Base-by-base conservation (phyloP, 2,329 filamentous ascomycete genomes). In the Colletotrichum paranaense region DNA sequence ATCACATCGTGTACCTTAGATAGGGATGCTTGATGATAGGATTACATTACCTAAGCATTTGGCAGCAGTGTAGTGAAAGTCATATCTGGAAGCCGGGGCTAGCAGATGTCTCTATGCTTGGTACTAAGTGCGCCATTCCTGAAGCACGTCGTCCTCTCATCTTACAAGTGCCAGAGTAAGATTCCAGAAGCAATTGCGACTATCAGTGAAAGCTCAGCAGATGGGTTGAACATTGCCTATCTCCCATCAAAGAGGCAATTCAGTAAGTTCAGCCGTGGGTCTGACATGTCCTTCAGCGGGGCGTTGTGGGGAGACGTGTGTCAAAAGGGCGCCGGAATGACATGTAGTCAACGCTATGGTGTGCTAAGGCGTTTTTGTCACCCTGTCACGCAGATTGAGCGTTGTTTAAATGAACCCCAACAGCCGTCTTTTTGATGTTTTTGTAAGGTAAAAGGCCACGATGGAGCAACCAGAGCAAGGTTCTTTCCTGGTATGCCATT, bases 301-400 rank as follows among this genome's bases (percentile, higher is more conserved):
- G 59, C 30, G 6, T 64, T 64, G n/a, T 38, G 49, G 49, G 28
- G 46, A n/a, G 62, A 38, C 19, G 35, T 26, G n/a, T 32, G 9
- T 30, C 49, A 9, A 65, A 65, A 65, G 62, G 49, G 62, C 62
- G 62, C 32, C 32, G 35, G 19, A 28, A 42, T 42, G 62, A 38
- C 62, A 64, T 35, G 46, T 11, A 28, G 19, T 35, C 58, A 35
- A 24, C 12, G 4, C 32, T n/a, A 7, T 22, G 28, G 0, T 26
- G 11, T 16, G 35, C 30, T 28, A 62, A 7, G 62, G 62, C 49
- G 62, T 56, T 14, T 9, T 64, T 64, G 62, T 64, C 62, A 52
- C 59, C 59, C 59, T 62, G 59, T 24, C 59, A 26, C 35, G 22
- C 35, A 7, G 19, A 46, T 11, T 8, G 42, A 52, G 59, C 4